Evolutionary conservation across 257 asterid genomes (phyloP), one percentile per base, ranked within the genome.

Genomic region (Cruciata laevipes): DNA sequence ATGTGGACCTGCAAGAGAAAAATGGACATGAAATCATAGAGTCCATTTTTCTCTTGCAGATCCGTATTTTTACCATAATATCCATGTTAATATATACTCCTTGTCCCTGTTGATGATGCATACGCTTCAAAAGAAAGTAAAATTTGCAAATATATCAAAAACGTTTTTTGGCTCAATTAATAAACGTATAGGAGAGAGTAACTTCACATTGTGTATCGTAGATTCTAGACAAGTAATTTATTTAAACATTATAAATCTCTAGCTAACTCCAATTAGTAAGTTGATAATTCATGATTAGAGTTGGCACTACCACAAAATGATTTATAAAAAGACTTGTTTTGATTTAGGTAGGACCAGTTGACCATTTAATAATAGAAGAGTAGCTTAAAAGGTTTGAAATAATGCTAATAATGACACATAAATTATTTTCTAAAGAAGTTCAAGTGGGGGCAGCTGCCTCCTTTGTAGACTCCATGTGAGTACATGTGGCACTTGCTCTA

Each of bases 401-500:
- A 69, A 23, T 42, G 31, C 30, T 30, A 51, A 66, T 11, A 51
- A 18, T 33, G 44, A 47, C 69, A 65, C 12, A 53, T 7, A 18
- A 18, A 7, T 53, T 24, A 17, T 27, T 4, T 57, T 3, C 16
- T 24, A 33, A 21, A 18, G 32, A 59, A 21, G 69, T 25, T 25
- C 25, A 32, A 32, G 31, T 32, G 63, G 23, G 52, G 14, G 42
- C 38, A 30, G 68, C n/a, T n/a, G n/a, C 72, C 80, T 44, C 56
- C 33, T 20, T 32, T 18, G 24, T 70, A 17, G 75, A 62, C 68
- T 69, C 68, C 78, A 61, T 16, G 73, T 72, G 76, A 65, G 20
- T 67, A 81, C 80, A 47, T 47, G 65, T 73, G 75, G 38, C 80
- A 73, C 44, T 30, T 66, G 61, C 69, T 76, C 73, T 68, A n/a